Conservation (phyloP, 1,284 basidiomycete species). For the Cutaneotrichosporon sp. region DNA sequence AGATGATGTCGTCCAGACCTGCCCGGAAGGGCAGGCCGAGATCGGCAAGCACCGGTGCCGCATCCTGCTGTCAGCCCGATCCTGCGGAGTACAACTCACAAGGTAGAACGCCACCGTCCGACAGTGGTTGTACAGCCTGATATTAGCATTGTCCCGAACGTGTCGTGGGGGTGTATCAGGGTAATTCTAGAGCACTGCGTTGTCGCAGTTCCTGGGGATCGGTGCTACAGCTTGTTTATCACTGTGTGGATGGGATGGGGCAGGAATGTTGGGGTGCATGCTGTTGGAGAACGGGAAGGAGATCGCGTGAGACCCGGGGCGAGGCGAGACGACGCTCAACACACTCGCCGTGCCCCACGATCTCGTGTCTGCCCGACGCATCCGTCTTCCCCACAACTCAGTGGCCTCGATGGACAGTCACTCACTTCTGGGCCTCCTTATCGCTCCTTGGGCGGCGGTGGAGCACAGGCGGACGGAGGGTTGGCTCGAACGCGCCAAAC, state of each 20-base stretch:
- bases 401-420: no score
- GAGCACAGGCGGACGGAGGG: conserved; percentile 33
- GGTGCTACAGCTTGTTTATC: neutral
- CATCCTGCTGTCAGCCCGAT: conserved; percentile 25
- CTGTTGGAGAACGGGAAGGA: no score
- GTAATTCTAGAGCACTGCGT: conserved; percentile 4
- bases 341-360: no score
- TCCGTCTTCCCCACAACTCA: neutral
- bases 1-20: conserved; percentile 49
- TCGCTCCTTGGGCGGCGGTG: conserved; percentile 35
- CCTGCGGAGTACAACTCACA: conserved; percentile 11
- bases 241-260: neutral
- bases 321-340: no score
- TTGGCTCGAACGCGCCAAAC: conserved; percentile 45
- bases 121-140: conserved; percentile 47
- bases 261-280: no score
- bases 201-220: no score
- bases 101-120: conserved; percentile 46
- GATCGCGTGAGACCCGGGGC: no score
- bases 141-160: neutral
- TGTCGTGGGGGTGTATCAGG: neutral
- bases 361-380: no score
- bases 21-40: conserved; percentile 48
- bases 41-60: conserved; percentile 45
- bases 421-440: conserved; percentile 45